Conservation (phyloP, 768 basidiomycete genomes). For the Strobilomyces dryophilus region DNA sequence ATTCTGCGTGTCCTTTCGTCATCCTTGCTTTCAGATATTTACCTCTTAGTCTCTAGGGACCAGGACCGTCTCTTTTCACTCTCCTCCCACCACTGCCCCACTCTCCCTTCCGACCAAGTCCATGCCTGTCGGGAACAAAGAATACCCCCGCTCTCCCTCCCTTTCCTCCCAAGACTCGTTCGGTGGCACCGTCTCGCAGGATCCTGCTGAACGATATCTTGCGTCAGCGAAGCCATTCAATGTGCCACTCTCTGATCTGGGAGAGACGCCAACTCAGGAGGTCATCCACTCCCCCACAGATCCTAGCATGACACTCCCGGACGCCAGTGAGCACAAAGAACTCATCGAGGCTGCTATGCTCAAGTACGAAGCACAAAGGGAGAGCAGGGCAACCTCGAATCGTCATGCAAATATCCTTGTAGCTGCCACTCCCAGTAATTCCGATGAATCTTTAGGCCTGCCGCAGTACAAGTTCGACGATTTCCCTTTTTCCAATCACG, state of each 20-base stretch:
- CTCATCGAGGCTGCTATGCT: constrained; percentile 22
- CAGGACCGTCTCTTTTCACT: constrained; percentile 34
- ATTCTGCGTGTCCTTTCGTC: constrained; percentile 17
- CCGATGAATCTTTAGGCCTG: constrained; percentile 27
- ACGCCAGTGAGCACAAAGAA: constrained; percentile 35
- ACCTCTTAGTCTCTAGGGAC: constrained; percentile 26
- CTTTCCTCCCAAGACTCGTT: constrained; percentile 60
- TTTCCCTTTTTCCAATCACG: constrained; percentile 10
- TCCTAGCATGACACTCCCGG: constrained; percentile 49
- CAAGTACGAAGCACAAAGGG: constrained; percentile 23
- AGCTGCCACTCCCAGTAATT: constrained; percentile 48
- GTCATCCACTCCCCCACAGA: constrained; percentile 31
- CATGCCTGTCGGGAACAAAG: constrained; percentile 20
- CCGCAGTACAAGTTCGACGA: constrained; percentile 13
- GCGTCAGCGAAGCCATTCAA: constrained; percentile 47
- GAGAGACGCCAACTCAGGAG: constrained; percentile 29
- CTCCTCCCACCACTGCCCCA: constrained; percentile 22
- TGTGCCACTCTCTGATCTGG: constrained; percentile 56
- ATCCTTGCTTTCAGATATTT: constrained; percentile 20
- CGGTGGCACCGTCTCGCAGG: constrained; percentile 45
- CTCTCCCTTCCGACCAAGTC: constrained; percentile 18
- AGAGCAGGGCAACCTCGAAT: constrained; percentile 8
- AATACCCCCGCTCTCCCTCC: constrained; percentile 34
- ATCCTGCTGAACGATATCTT: constrained; percentile 44
- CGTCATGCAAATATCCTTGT: constrained; percentile 37